These are phyloP conservation scores for Apiospora rasikravindrae DNA, from an alignment of 2,329 filamentous ascomycete species.

Conservation along the genomic window DNA sequence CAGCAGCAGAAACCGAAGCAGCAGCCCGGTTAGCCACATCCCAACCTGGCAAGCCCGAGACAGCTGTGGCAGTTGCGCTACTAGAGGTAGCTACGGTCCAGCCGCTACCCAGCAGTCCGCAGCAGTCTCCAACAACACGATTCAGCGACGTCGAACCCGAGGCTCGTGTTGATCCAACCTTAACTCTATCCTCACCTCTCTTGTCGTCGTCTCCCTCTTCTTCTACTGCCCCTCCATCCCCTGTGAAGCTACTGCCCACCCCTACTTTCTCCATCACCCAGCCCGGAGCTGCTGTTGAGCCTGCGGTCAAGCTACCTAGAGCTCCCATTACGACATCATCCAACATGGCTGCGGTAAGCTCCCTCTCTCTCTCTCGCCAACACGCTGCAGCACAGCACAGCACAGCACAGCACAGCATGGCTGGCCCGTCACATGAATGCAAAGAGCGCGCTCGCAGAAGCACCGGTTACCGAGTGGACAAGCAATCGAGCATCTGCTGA, in stretches of 20 bases:
- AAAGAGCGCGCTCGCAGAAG: neutral
- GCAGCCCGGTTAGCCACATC: neutral
- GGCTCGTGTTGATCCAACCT: conserved; percentile 37
- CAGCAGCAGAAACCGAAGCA: neutral
- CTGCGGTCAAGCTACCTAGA: conserved; percentile 28
- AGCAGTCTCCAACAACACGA: conserved; percentile 16
- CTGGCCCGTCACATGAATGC: neutral
- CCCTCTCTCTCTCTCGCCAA: neutral
- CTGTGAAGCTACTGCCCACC: conserved; percentile 34
- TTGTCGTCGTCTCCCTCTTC: conserved; percentile 37
- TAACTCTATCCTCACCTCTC: conserved; percentile 33
- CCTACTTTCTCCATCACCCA: conserved; percentile 29
- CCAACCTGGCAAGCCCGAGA: conserved; percentile 22
- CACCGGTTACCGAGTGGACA: neutral
- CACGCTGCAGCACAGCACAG: neutral
- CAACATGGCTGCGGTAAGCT: conserved; percentile 64
- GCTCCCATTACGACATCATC: conserved; percentile 37
- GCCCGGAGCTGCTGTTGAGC: conserved; percentile 28
- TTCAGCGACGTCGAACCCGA: conserved; percentile 34
- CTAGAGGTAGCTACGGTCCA: conserved; percentile 10
- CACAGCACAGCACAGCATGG: neutral
- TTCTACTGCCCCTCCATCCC: conserved; percentile 37
- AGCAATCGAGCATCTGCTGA: neutral
- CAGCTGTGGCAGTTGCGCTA: conserved; percentile 23
- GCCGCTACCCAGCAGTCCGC: conserved; percentile 10